phyloP scores from a whole-genome alignment of 1,139 yeast species.

The Sugiyamaella paludigena region DNA sequence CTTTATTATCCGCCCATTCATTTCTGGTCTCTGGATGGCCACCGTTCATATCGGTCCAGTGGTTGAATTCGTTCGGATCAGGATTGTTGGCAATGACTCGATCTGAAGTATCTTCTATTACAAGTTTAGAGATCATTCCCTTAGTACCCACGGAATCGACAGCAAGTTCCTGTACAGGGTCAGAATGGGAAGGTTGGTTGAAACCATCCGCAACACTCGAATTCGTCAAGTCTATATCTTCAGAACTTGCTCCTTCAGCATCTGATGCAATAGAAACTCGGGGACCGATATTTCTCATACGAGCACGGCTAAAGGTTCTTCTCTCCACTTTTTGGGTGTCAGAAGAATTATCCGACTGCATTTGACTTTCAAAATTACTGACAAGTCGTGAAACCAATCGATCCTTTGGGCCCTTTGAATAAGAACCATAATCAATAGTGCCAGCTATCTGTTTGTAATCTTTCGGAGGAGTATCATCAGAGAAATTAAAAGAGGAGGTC shows the following conservation, averaged over 20 bases:
- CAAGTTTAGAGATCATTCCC: no score
- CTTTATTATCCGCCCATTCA: no score
- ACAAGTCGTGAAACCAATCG: constrained; percentile 27
- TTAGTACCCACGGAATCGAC: no score
- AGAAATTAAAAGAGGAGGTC: background rate
- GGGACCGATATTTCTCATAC: constrained; percentile 1
- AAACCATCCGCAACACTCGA: no score
- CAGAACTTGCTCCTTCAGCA: no score
- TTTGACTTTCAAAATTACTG: constrained; percentile 27
- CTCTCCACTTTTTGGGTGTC: constrained; percentile 9
- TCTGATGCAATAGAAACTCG: background rate
- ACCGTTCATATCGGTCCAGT: no score
- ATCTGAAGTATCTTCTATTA: no score
- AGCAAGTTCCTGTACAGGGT: no score
- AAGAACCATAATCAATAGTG: constrained; percentile 20
- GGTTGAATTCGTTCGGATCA: no score
- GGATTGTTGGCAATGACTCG: no score
- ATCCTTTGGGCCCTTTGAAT: constrained; percentile 22
- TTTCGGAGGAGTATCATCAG: constrained; percentile 1
- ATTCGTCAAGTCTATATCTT: no score
- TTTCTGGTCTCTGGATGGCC: no score
- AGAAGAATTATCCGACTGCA: constrained; percentile 13
- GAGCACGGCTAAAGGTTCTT: constrained; percentile 7
- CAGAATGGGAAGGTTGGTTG: background rate
- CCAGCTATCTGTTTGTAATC: constrained; percentile 19